Base-by-base conservation (phyloP, 129 eudicot genomes). In the Rutidosis leptorrhynchoides region DNA sequence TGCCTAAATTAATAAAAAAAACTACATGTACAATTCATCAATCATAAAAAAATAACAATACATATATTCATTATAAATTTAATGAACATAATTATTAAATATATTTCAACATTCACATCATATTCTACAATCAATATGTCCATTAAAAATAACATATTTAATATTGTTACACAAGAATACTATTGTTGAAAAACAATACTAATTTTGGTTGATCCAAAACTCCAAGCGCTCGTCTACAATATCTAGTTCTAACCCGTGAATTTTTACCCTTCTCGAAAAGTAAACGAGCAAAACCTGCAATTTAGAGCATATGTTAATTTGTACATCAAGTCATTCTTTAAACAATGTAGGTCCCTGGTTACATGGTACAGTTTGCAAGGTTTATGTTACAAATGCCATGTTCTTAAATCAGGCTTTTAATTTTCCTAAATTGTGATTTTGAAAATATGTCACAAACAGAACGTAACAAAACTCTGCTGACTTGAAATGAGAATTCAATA, bases 241-340 rank as follows among this genome's bases (percentile, higher is more conserved):
- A 73, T 87, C 97, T 2, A 80, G 65, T 67, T 90, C 93, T 35
- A 90, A 48, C 9, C 86, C 88, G 43, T 82, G 87, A 58, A 79
- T 79, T n/a, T n/a, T n/a, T 4, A 84, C 97, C 76, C 97, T 81
- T 77, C 93, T 84, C 97, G 96, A 90, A 68, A 84, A 84, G 57
- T 84, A 87, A 20, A 77, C 22, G 52, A 90, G 80, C 96, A 93
- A 87, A 58, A 90, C 95, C 97, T 90, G 69, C 57, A 61, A 37
- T 10, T 0, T 10, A 37, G 15, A 22, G 3, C 32, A 67, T 17
- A 24, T 7, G 3, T 45, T 70, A 70, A 20, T 12, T 58, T 22
- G 12, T 10, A 27, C 29, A 26, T 42, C 21, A 69, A 23, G 20
- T 68, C 35, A 54, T 55, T 16, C 1, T 9, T 40, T 6, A 1